A percentile compares a stretch with the other conserved stretches of the same genome.
Conservation (phyloP, 1,284 basidiomycete genomes). For the Mycosarcoma mackinlayi region DNA sequence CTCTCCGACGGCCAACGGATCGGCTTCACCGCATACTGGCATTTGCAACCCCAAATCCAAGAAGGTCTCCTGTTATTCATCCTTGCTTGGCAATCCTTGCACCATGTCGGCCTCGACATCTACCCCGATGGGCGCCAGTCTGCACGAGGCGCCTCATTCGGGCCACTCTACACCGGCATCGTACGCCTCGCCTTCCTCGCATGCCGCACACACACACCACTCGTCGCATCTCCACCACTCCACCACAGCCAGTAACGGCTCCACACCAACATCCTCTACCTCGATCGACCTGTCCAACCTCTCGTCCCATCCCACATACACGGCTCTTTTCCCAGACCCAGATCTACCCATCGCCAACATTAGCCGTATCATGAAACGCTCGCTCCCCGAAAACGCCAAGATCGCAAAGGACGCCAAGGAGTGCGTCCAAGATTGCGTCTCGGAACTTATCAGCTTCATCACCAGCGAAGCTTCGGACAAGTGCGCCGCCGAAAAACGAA, state of each 20-base stretch:
- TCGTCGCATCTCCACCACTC: constrained; percentile 7
- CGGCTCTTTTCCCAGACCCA: constrained; percentile 44
- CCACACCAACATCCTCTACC: constrained; percentile 17
- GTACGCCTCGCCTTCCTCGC: constrained; percentile 2
- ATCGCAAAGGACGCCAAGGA: constrained; percentile 97
- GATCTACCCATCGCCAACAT: constrained; percentile 83
- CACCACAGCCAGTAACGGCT: background rate
- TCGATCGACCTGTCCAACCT: constrained; percentile 26
- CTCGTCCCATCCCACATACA: constrained; percentile 28
- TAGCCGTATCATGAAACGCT: constrained; percentile 90
- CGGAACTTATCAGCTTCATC: constrained; percentile 95
- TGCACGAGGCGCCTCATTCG: constrained; percentile 1
- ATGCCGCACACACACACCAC: background rate
- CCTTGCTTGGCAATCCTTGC: too few species aligned
- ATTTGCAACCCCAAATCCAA: too few species aligned
- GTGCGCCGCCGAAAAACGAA: constrained; percentile 84
- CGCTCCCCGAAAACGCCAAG: constrained; percentile 89
- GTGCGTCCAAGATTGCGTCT: constrained; percentile 94
- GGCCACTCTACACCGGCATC: constrained; percentile 15
- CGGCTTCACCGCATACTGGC: too few species aligned
- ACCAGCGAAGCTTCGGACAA: constrained; percentile 89
- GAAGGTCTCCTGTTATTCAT: too few species aligned
- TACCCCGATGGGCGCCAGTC: background rate
- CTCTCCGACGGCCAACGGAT: too few species aligned
- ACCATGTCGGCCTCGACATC: constrained; percentile 6